Conservation (phyloP, 1,139 yeast genomes). For the Geotrichum fermentans region DNA sequence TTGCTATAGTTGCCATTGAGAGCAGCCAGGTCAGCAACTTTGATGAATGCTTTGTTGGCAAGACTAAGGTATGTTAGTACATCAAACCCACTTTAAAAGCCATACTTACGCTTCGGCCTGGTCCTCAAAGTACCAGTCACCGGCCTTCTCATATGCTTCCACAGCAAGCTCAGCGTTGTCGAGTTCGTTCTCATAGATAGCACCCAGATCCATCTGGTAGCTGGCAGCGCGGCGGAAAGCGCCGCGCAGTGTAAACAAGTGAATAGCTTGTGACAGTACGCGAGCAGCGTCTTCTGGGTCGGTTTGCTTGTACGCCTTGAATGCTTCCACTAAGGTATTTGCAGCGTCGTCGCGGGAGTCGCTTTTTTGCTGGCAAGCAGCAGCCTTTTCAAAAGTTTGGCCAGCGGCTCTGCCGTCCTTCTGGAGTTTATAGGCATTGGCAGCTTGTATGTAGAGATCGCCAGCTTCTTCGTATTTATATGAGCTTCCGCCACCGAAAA, state of each 20-base stretch:
- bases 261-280: conserved; percentile 71
- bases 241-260: conserved; percentile 80
- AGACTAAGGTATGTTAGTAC: conserved; percentile 34
- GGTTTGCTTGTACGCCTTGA: conserved; percentile 72
- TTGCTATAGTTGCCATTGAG: conserved; percentile 61
- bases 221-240: conserved; percentile 96
- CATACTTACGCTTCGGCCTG: conserved; percentile 66
- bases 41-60: conserved; percentile 79
- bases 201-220: conserved; percentile 86
- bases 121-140: conserved; percentile 92
- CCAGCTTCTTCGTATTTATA: conserved; percentile 84
- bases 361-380: conserved; percentile 68
- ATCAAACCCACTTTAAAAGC: not conserved
- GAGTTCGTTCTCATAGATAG: conserved; percentile 69
- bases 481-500: conserved; percentile 65
- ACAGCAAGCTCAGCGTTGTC: conserved; percentile 66
- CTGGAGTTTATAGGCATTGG: conserved; percentile 72
- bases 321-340: conserved; percentile 84
- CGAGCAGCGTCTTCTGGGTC: conserved; percentile 74
- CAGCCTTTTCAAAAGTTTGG: conserved; percentile 76
- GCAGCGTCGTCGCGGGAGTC: conserved; percentile 89
- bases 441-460: conserved; percentile 86
- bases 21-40: conserved; percentile 89
- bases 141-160: conserved; percentile 82
- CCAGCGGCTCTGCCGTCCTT: conserved; percentile 69